Evolutionary conservation across 2,329 filamentous ascomycete genomes (phyloP).

Genomic region (Xylaria sp.): DNA sequence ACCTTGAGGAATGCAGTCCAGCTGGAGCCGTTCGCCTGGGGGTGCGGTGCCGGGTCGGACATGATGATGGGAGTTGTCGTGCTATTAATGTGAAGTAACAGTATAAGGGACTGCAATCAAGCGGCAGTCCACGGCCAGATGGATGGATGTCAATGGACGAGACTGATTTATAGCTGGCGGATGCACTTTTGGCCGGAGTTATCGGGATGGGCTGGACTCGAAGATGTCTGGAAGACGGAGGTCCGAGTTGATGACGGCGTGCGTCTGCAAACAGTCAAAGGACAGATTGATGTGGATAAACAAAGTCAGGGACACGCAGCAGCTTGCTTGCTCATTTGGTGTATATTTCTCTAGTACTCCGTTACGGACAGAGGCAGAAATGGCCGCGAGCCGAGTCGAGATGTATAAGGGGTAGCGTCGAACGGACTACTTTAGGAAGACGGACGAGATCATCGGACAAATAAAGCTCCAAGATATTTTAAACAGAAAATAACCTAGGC

Average conservation of each 20-base stretch:
- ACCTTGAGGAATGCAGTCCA: slow-evolving; percentile 34
- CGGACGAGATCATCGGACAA: not conserved
- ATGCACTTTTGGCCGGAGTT: not conserved
- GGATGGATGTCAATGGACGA: too few relatives aligned
- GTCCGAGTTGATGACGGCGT: not conserved
- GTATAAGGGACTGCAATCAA: not conserved
- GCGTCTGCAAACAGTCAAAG: not conserved
- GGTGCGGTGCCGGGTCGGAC: slow-evolving; percentile 27
- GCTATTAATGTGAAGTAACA: not conserved
- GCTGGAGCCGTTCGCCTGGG: slow-evolving; percentile 30
- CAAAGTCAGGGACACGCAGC: not conserved
- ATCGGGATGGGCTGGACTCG: not conserved
- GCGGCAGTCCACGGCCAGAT: too few relatives aligned
- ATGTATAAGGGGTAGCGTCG: not conserved
- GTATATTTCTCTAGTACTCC: not conserved
- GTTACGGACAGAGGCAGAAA: not conserved
- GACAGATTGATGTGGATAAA: too few relatives aligned
- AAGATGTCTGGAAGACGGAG: not conserved
- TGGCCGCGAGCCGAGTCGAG: not conserved
- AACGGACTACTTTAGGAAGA: not conserved
- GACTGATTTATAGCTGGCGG: not conserved
- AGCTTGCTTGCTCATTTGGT: not conserved
- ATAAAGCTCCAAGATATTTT: not conserved
- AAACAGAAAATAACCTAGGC: not conserved
- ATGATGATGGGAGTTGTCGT: slow-evolving; percentile 17